Percentiles rank a stretch among this genome's conserved stretches.
Evolutionary conservation across 257 asterid species (phyloP).

Genomic region (Salvia splendens): DNA sequence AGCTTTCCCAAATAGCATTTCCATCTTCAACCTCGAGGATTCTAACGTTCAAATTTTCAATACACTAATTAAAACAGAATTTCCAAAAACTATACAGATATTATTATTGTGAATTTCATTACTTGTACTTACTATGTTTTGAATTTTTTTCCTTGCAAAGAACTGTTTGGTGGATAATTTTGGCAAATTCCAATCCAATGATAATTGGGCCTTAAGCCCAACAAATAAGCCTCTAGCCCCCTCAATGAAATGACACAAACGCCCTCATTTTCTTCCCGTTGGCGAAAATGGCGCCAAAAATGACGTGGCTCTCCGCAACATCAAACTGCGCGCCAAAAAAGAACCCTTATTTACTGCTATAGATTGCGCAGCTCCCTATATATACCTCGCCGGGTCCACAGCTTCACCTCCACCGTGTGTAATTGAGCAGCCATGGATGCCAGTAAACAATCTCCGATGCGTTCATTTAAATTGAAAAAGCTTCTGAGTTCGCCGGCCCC

Average conservation of each 20-base stretch:
- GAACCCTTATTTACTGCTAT: slow-evolving; percentile 29
- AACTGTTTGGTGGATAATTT: not conserved
- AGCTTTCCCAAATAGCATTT: not conserved
- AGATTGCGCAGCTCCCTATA: slow-evolving; percentile 5
- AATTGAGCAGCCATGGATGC: slow-evolving; percentile 53
- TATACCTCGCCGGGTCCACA: not conserved
- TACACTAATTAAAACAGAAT: not conserved
- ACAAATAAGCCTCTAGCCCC: not conserved
- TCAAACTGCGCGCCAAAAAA: slow-evolving; percentile 61
- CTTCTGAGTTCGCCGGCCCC: slow-evolving; percentile 40
- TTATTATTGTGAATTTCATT: no score
- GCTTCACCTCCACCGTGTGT: slow-evolving; percentile 15
- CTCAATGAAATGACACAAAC: slow-evolving; percentile 20
- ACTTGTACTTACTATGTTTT: no score
- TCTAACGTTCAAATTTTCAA: not conserved
- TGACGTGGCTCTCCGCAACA: slow-evolving; percentile 41
- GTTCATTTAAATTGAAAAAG: slow-evolving; percentile 53
- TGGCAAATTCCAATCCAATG: not conserved
- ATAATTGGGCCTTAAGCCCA: not conserved
- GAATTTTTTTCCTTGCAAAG: not conserved
- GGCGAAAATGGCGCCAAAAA: slow-evolving; percentile 61
- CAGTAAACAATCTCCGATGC: slow-evolving; percentile 28
- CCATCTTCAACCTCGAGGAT: not conserved
- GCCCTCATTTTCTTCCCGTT: slow-evolving; percentile 44
- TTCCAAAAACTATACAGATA: not conserved